A percentile compares a stretch with the other conserved stretches of the same genome.
Evolutionary conservation across 2,329 filamentous ascomycete genomes (phyloP).

Genomic region (Ophiocordyceps unilateralis): DNA sequence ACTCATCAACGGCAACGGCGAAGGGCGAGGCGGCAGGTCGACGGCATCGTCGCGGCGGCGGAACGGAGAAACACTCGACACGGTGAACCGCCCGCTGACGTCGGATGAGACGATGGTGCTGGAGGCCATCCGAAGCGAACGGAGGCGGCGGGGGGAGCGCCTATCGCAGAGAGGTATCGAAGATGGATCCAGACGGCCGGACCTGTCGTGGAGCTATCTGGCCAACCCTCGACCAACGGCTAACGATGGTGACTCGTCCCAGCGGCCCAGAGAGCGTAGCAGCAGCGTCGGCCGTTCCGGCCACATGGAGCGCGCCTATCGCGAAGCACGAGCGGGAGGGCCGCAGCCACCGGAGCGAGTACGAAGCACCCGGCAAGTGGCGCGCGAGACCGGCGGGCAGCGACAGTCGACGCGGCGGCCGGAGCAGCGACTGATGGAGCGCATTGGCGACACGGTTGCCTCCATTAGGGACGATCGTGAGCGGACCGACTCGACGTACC

Average conservation of each 20-base stretch:
- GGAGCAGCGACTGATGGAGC: slow-evolving; percentile 16
- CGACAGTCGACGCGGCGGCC: slow-evolving; percentile 5
- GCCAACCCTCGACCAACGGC: slow-evolving; percentile 5
- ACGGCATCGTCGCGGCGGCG: slow-evolving; percentile 2
- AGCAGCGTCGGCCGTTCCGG: slow-evolving; percentile 19
- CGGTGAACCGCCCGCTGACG: slow-evolving; percentile 32
- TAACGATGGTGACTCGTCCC: slow-evolving; percentile 8
- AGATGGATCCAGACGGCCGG: slow-evolving; percentile 7
- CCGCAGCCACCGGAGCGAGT: slow-evolving; percentile 12
- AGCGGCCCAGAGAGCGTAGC: slow-evolving; percentile 16
- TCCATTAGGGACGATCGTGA: slow-evolving; percentile 19
- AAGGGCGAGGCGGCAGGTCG: slow-evolving; percentile 16
- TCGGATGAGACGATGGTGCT: slow-evolving; percentile 37
- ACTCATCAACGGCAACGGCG: slow-evolving; percentile 28
- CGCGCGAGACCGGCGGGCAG: slow-evolving; percentile 9
- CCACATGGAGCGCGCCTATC: slow-evolving; percentile 20
- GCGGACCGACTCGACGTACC: slow-evolving; percentile 17
- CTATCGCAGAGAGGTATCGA: slow-evolving; percentile 8
- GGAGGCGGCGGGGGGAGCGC: slow-evolving; percentile 32
- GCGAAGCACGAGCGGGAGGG: slow-evolving; percentile 16
- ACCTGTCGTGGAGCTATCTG: slow-evolving; percentile 7
- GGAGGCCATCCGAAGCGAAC: slow-evolving; percentile 36
- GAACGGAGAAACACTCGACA: slow-evolving; percentile 18
- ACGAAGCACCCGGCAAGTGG: slow-evolving; percentile 15
- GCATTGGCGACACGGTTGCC: slow-evolving; percentile 17